These are phyloP conservation scores for Aethionema arabicum DNA, from an alignment of 345 rosid genomes.

Conservation along the genomic window DNA sequence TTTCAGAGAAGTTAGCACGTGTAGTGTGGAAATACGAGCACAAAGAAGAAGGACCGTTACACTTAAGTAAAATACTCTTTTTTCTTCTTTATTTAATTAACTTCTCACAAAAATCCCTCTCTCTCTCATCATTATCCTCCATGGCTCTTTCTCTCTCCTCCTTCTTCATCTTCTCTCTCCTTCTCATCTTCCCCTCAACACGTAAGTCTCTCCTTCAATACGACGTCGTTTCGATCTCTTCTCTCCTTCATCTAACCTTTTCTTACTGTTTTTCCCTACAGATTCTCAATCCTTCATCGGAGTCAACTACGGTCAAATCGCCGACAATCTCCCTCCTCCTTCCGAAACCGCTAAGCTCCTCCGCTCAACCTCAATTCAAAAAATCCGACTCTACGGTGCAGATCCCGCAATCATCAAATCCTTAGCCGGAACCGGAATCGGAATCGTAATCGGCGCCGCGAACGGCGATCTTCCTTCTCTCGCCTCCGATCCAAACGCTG, in stretches of 20 bases:
- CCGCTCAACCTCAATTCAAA: constrained; percentile 65
- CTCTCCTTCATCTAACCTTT: background rate
- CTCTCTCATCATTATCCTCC: constrained; percentile 23
- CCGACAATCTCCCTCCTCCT: constrained; percentile 92
- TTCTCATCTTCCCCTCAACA: constrained; percentile 42
- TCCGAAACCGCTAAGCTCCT: constrained; percentile 79
- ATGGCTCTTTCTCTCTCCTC: constrained; percentile 35
- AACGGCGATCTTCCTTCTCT: constrained; percentile 78
- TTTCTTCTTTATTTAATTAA: background rate
- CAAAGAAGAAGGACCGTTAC: constrained; percentile 21
- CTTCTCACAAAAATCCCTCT: too few relatives aligned
- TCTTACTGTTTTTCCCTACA: constrained; percentile 19
- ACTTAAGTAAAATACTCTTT: constrained; percentile 9
- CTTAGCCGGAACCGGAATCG: constrained; percentile 72
- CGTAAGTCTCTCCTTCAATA: constrained; percentile 41
- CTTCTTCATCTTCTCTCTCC: constrained; percentile 28
- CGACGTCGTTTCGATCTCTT: constrained; percentile 15
- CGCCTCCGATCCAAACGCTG: constrained; percentile 77
- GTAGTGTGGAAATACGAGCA: constrained; percentile 21
- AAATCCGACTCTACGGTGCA: constrained; percentile 75
- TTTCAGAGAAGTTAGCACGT: constrained; percentile 25
- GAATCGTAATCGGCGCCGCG: constrained; percentile 72
- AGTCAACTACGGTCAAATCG: constrained; percentile 84
- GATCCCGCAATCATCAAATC: constrained; percentile 80
- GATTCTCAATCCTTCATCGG: constrained; percentile 78